phyloP scores from a whole-genome alignment of 257 asterid species.

The Paulownia fortunei region DNA sequence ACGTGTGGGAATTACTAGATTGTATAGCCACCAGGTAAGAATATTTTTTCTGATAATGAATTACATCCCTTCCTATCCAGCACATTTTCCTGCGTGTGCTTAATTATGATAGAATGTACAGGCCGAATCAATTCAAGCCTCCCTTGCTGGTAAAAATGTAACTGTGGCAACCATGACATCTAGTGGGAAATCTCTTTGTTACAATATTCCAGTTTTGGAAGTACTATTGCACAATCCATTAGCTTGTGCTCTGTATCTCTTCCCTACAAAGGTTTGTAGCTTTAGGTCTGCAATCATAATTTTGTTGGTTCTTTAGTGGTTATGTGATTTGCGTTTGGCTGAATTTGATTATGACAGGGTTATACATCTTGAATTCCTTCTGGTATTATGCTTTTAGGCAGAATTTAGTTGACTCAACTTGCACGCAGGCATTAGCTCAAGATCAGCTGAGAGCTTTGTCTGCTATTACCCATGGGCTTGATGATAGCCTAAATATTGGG shows the following conservation, averaged over 20 bases:
- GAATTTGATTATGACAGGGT: conserved; percentile 26
- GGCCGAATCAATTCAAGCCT: conserved; percentile 87
- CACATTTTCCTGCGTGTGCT: conserved; percentile 17
- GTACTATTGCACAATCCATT: conserved; percentile 57
- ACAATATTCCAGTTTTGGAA: conserved; percentile 93
- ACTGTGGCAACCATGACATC: conserved; percentile 97
- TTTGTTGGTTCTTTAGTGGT: conserved; percentile 8
- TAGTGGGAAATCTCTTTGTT: conserved; percentile 99
- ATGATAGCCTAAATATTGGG: conserved; percentile 73
- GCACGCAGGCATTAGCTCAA: conserved; percentile 91
- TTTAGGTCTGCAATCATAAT: conserved; percentile 15
- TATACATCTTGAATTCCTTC: conserved; percentile 17
- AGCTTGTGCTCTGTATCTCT: conserved; percentile 90
- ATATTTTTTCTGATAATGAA: conserved; percentile 18
- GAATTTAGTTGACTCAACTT: conserved; percentile 35
- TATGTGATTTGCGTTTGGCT: conserved; percentile 26
- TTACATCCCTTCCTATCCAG: conserved; percentile 15
- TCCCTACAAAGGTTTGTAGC: conserved; percentile 85
- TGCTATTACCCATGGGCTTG: conserved; percentile 62
- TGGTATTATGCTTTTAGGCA: conserved; percentile 21
- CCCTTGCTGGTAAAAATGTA: conserved; percentile 89
- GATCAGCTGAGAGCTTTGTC: conserved; percentile 87
- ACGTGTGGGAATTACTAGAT: conserved; percentile 66
- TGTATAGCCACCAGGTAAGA: conserved; percentile 91
- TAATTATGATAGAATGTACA: conserved; percentile 40